Evolutionary conservation across 495 filamentous ascomycete species (phyloP), one percentile per base, ranked within the genome.

Genomic region (Baudoinia panamericana): DNA sequence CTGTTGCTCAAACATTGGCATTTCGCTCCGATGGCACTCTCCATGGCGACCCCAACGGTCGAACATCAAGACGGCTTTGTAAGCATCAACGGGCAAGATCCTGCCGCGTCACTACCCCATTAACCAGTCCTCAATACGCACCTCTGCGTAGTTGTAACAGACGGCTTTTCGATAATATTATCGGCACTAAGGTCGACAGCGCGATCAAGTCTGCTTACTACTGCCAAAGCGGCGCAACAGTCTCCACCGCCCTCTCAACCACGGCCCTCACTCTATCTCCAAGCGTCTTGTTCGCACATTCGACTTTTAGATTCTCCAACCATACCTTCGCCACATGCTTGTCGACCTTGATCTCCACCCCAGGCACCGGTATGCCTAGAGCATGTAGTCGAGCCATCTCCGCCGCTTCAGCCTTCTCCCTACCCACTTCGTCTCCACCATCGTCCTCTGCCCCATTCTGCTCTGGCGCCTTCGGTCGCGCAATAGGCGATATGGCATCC

Each of bases 231-330:
- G 81, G 82, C 38, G 83, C 82, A 4, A 86, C 79, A 12, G 83
- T 82, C 66, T 94, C 90, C n/a, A 92, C 76, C 2, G 82, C 85
- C 48, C 90, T 65, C 57, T 96, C 90, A 20, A 95, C 82, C 15
- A 96, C 84, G 2, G 82, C 82, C 48, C 78, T 72, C 5, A 97
- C 80, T 32, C 90, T 64, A 55, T 92, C 83, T 41, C 70, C 70
- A 55, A 92, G 66, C 33, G 82, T 72, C 48, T 71, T 63, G 47
- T 78, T 82, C 20, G 59, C 63, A 58, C 86, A 87, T 58, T 96
- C 92, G 0, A 97, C 83, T 50, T 88, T 83, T 32, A 96, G 56
- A 32, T 76, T 72, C 67, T 96, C 88, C 22, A 97, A 68, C 86
- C 84, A 95, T 5, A 97, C 80, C 30, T 69, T 78, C 4, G 87